Percentiles rank a stretch among this genome's conserved stretches.
phyloP scores from a whole-genome alignment of 257 asterid species.

The Solanum neorickii region DNA sequence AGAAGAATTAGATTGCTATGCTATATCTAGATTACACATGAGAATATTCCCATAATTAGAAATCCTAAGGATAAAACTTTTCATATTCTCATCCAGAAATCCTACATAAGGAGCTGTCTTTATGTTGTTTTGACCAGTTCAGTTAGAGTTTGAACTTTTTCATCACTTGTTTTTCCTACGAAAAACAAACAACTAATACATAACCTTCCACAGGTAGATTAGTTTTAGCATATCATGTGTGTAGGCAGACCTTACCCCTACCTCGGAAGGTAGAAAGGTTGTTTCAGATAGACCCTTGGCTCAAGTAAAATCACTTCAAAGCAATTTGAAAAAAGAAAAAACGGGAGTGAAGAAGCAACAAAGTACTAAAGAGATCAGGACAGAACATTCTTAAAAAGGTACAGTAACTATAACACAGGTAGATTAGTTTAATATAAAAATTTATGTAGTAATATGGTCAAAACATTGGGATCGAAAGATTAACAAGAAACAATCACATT shows the following conservation, averaged over 20 bases:
- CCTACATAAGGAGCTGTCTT: neutral
- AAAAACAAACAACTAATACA: neutral
- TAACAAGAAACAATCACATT: neutral
- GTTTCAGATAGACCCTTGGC: neutral
- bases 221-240: neutral
- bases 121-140: neutral
- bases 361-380: neutral
- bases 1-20: neutral
- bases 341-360: neutral
- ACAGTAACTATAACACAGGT: neutral
- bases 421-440: neutral
- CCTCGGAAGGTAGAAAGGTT: neutral
- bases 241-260: neutral
- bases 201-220: neutral
- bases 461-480: neutral
- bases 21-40: neutral
- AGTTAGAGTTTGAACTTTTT: neutral
- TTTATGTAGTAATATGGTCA: neutral
- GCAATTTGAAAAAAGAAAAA: neutral
- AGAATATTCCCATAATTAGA: neutral
- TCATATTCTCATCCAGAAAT: neutral
- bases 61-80: neutral
- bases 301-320: neutral
- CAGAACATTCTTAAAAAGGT: neutral
- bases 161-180: neutral